Percentiles rank a stretch among this genome's conserved stretches.
Conservation (phyloP, 1,284 basidiomycete species). For the Omphalotus olearius region DNA sequence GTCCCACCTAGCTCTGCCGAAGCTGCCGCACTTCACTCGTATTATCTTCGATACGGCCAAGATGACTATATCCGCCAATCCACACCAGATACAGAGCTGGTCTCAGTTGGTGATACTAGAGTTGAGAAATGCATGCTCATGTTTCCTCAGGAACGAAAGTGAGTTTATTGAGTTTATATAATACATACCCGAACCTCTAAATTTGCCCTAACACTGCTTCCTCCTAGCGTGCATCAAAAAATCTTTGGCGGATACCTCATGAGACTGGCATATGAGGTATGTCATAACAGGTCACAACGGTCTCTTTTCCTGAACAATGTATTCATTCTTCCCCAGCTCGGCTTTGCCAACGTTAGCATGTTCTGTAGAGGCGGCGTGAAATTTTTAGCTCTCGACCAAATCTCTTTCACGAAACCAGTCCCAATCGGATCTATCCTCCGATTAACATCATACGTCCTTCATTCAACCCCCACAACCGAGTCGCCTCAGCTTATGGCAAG, state of each 20-base stretch:
- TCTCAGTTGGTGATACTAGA: constrained; percentile 65
- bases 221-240: constrained; percentile 68
- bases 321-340: constrained; percentile 44
- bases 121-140: constrained; percentile 72
- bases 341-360: constrained; percentile 68
- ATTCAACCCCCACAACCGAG: constrained; percentile 36
- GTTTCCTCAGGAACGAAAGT: constrained; percentile 85
- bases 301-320: not conserved
- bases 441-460: constrained; percentile 63
- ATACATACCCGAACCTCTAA: not conserved
- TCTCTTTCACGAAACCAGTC: constrained; percentile 77
- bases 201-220: not conserved
- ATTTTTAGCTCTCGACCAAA: constrained; percentile 76
- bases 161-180: constrained; percentile 24
- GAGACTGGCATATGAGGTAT: constrained; percentile 64
- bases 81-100: constrained; percentile 31
- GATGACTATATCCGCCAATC: not conserved
- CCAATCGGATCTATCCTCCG: constrained; percentile 79
- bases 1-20: constrained; percentile 72
- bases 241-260: constrained; percentile 65
- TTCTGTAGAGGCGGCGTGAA: constrained; percentile 67
- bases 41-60: constrained; percentile 59
- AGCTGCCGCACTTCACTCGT: constrained; percentile 61
- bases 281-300: not conserved
- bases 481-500: constrained; percentile 50